Evolutionary conservation across 768 basidiomycete species (phyloP).

Genomic region (Lentinula edodes): DNA sequence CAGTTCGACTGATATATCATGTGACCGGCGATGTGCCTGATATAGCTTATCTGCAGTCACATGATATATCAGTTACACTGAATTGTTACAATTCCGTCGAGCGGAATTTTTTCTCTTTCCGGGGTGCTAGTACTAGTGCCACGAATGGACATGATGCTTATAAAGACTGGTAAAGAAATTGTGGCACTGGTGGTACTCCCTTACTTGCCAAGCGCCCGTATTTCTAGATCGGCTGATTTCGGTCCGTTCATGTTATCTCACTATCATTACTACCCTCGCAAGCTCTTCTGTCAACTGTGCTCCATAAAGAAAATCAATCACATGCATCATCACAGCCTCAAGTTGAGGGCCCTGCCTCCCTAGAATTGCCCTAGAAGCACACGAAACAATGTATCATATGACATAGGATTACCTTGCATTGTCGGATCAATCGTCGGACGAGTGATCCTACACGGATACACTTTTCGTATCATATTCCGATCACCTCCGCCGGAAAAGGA

Average conservation of each 20-base stretch:
- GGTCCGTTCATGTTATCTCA: too few relatives aligned
- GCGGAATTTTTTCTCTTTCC: too few relatives aligned
- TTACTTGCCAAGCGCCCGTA: too few relatives aligned
- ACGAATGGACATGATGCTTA: conserved; percentile 70
- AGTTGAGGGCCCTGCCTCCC: conserved; percentile 14
- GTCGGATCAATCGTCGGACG: conserved; percentile 50
- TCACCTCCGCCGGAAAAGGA: conserved; percentile 17
- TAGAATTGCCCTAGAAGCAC: conserved; percentile 37
- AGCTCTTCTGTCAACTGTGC: conserved; percentile 45
- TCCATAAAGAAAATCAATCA: conserved; percentile 59
- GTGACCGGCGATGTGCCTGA: too few relatives aligned
- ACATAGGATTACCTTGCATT: conserved; percentile 9
- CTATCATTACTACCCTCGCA: conserved; percentile 17
- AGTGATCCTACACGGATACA: conserved; percentile 48
- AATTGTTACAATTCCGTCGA: too few relatives aligned
- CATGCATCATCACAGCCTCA: conserved; percentile 47
- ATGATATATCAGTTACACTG: too few relatives aligned
- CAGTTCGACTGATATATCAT: too few relatives aligned
- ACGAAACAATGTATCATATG: conserved; percentile 72
- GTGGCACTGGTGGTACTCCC: too few relatives aligned
- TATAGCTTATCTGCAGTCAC: too few relatives aligned
- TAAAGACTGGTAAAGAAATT: background rate
- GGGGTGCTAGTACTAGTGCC: too few relatives aligned
- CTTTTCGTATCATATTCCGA: conserved; percentile 22
- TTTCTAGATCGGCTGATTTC: too few relatives aligned